Evolutionary conservation across 495 filamentous ascomycete species (phyloP).

Genomic region (Neurospora pannonica): DNA sequence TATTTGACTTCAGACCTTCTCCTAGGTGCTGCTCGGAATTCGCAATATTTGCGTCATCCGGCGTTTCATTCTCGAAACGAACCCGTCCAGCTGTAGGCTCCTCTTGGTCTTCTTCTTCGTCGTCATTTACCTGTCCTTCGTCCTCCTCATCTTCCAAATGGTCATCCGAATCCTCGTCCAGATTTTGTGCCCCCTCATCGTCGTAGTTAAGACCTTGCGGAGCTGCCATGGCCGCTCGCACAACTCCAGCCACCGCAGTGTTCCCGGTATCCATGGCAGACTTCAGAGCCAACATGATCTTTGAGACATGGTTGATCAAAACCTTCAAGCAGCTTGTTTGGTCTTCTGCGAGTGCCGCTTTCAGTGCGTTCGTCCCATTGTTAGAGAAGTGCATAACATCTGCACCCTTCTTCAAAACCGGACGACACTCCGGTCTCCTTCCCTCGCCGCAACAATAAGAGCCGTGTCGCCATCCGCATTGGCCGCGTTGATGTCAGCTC

Average conservation of each 20-base stretch:
- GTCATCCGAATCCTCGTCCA: background rate
- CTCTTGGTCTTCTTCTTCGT: background rate
- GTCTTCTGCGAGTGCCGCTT: background rate
- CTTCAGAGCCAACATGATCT: background rate
- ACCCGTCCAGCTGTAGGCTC: background rate
- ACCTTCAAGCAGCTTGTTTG: background rate
- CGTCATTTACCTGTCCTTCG: background rate
- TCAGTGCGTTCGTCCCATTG: background rate
- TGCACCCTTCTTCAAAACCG: background rate
- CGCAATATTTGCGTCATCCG: background rate
- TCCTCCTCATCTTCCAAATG: background rate
- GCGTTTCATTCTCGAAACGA: background rate
- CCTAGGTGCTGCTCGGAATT: background rate
- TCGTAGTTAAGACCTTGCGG: background rate
- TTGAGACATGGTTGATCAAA: background rate
- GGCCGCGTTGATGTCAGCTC: constrained; percentile 24
- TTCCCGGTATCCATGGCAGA: background rate
- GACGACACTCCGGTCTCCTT: background rate
- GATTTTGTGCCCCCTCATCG: background rate
- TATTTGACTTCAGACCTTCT: background rate
- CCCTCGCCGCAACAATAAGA: constrained; percentile 10
- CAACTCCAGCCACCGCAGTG: background rate
- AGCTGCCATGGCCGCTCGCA: background rate
- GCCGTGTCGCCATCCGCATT: constrained; percentile 24
- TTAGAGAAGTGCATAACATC: background rate